Base-by-base conservation (phyloP, 176 grass and related monocot genomes). In the Oryza glumipatula region DNA sequence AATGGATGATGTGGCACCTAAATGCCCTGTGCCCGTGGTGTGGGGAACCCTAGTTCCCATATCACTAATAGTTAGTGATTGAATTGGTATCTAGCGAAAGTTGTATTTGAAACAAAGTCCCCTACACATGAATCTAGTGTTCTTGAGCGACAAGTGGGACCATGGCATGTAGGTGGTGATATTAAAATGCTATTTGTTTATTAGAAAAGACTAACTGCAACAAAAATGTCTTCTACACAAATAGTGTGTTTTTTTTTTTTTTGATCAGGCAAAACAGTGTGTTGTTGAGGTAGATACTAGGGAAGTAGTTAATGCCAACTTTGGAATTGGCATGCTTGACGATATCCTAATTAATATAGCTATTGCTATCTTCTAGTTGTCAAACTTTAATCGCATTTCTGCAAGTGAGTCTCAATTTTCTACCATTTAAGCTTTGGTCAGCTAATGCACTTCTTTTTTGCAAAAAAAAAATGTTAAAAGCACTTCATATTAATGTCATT, bases 311-410 rank as follows among this genome's bases (percentile, higher is more conserved):
- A 5, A 51, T 51, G 3, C 48, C 48, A 32, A 32, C 30, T 32
- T 32, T n/a, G n/a, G n/a, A n/a, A n/a, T n/a, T n/a, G n/a, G n/a
- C n/a, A n/a, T n/a, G n/a, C n/a, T n/a, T n/a, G n/a, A n/a, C n/a
- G n/a, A n/a, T 80, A 52, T 52, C 33, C 2, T 88, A 63, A 38
- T 76, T 70, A 70, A 69, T 61, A 76, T 48, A 81, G 21, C 33
- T 74, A 36, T 48, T 48, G 3, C 10, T 45, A 67, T 70, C 47
- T 46, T 78, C 5, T 79, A 47, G 76, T 17, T 36, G 47, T 73
- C 43, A 36, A 51, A 78, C 11, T n/a, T 12, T 72, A 49, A 66
- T 28, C 39, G 41, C 46, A 47, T 35, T n/a, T 5, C 79, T 65
- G 1, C 19, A 35, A 26, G 21, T 16, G 36, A 72, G 41, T n/a